These are phyloP conservation scores for Trichoderma oligosporum DNA, from an alignment of 2,329 filamentous ascomycete species.

Conservation along the genomic window DNA sequence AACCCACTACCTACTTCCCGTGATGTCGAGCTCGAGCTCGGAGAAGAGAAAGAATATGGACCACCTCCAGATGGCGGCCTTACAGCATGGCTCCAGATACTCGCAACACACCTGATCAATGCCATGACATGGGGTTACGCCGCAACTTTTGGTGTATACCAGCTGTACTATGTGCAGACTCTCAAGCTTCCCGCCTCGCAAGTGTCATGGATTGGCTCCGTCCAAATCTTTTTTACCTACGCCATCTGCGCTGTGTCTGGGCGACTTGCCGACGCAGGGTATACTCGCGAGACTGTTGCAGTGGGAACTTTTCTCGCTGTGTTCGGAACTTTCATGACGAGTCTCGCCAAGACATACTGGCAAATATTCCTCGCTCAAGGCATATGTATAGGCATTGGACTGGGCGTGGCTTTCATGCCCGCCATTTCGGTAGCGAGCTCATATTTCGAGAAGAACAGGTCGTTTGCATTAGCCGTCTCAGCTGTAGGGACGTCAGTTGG, in stretches of 20 bases:
- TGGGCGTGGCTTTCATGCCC: conserved; percentile 56
- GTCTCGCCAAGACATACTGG: conserved; percentile 45
- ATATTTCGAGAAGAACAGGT: conserved; percentile 56
- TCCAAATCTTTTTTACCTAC: conserved; percentile 51
- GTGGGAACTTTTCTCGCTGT: conserved; percentile 42
- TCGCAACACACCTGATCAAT: conserved; percentile 46
- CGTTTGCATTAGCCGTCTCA: conserved; percentile 57
- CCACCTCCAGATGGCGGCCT: conserved; percentile 37
- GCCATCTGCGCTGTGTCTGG: conserved; percentile 47
- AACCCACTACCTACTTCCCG: neutral
- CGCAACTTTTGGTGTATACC: conserved; percentile 51
- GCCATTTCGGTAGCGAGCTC: conserved; percentile 58
- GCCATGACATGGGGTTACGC: conserved; percentile 50
- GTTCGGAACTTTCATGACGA: conserved; percentile 47
- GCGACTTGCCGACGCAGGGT: conserved; percentile 48
- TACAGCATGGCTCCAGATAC: conserved; percentile 43
- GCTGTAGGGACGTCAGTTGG: conserved; percentile 57
- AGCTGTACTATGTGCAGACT: conserved; percentile 44
- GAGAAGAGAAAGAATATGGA: conserved; percentile 1
- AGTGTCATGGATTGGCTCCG: conserved; percentile 46
- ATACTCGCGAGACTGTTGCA: conserved; percentile 40
- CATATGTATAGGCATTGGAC: conserved; percentile 48
- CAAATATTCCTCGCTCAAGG: conserved; percentile 54
- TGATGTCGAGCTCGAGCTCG: neutral
- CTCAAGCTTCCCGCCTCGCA: conserved; percentile 35